Base-by-base conservation (phyloP, 2,329 filamentous ascomycete species). In the Scortechinia acanthostroma region DNA sequence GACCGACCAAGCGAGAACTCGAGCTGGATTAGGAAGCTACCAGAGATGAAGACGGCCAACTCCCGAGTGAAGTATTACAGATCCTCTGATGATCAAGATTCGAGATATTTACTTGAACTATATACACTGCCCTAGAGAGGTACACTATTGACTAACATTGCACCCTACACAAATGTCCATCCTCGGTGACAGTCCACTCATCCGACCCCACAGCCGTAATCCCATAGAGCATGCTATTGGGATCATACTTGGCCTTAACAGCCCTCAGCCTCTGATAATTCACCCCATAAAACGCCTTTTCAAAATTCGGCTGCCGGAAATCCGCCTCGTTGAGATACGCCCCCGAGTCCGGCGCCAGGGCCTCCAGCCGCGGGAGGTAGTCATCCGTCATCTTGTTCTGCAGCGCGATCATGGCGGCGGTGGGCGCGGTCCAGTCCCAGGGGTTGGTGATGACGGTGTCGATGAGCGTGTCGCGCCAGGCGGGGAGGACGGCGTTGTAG, bases 241-340 rank as follows among this genome's bases (percentile, higher is more conserved):
- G 46, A 53, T 64, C 66, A 51, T 60, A 66, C 33, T 52, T 56
- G 22, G 58, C 50, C 55, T 69, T 69, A 13, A 69, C 52, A 1
- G 6, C 22, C 16, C 53, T 19, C 45, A 61, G 42, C 4, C 23
- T 47, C 1, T 45, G 43, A 43, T 61, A 61, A 37, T 59, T 60
- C 1, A 19, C 44, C 5, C 59, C 59, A 46, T 53, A 61, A 47
- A 60, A 61, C 2, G 23, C 45, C 14, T 53, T 42, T 43, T 58
- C 46, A 23, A 47, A 61, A 19, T 56, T 43, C 2, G 51, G 51
- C 25, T 60, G 50, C 16, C 47, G 50, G 15, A 60, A 61, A 50
- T 65, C 58, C 6, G 13, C 61, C 51, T 69, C 63, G 40, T 63
- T 64, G 54, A 59, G 45, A 43, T 60, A 59, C 4, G 51, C 43